phyloP scores from a whole-genome alignment of 2,329 filamentous ascomycete genomes.

The Shiraia bambusicola region DNA sequence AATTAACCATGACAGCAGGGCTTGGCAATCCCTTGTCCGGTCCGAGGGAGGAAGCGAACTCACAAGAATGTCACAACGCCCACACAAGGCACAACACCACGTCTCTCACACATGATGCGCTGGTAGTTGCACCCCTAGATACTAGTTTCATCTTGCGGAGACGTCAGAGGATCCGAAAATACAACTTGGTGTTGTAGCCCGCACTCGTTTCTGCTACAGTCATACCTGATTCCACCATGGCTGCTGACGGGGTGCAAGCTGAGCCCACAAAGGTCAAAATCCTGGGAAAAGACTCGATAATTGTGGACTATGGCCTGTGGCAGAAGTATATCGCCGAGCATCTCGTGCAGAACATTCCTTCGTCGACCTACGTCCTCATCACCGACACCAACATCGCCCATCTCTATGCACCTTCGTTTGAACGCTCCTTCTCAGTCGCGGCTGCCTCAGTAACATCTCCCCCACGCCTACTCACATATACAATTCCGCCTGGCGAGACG shows the following conservation, averaged over 20 bases:
- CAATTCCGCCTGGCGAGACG: constrained; percentile 88
- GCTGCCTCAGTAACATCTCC: constrained; percentile 47
- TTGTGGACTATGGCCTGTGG: constrained; percentile 92
- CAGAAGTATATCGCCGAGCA: constrained; percentile 77
- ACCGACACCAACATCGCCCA: constrained; percentile 90
- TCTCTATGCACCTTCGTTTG: constrained; percentile 78
- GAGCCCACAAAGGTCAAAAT: constrained; percentile 70
- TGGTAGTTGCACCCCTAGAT: neutral
- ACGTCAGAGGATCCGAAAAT: neutral
- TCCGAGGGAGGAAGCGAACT: constrained; percentile 12
- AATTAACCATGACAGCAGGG: no score
- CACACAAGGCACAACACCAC: constrained; percentile 5
- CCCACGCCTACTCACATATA: constrained; percentile 79
- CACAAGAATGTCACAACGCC: constrained; percentile 2
- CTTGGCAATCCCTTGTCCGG: constrained; percentile 17
- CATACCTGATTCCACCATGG: constrained; percentile 30
- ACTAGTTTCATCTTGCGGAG: constrained; percentile 5
- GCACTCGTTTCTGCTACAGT: constrained; percentile 10
- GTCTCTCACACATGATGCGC: constrained; percentile 4
- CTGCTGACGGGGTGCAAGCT: constrained; percentile 28
- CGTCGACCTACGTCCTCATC: constrained; percentile 92
- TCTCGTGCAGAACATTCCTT: constrained; percentile 72
- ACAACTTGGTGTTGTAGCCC: constrained; percentile 3
- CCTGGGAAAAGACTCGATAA: constrained; percentile 83
- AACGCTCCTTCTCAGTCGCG: constrained; percentile 61